phyloP scores from a whole-genome alignment of 2,329 filamentous ascomycete genomes.

The Colletotrichum brevisporum region DNA sequence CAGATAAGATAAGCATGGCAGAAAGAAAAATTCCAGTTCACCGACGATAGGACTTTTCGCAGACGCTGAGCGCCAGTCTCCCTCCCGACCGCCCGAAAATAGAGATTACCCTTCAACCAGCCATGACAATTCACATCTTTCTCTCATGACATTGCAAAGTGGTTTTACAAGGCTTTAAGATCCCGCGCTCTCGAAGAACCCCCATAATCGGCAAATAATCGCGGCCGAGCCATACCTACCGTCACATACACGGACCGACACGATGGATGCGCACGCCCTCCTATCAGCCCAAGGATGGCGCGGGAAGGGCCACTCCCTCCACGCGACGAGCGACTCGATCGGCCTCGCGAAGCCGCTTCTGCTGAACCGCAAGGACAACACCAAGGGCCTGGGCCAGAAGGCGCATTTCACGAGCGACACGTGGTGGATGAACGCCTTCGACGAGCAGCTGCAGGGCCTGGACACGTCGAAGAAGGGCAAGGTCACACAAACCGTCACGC shows the following conservation, averaged over 20 bases:
- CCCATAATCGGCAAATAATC: background rate
- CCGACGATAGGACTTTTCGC: background rate
- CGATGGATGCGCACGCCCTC: slow-evolving; percentile 88
- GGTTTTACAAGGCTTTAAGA: background rate
- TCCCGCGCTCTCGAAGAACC: background rate
- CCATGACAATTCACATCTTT: background rate
- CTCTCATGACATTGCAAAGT: background rate
- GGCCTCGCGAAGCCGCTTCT: slow-evolving; percentile 89
- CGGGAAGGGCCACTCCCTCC: slow-evolving; percentile 89
- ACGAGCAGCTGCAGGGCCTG: slow-evolving; percentile 87
- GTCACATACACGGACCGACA: background rate
- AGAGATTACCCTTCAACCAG: background rate
- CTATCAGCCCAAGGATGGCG: slow-evolving; percentile 92
- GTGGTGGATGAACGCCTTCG: slow-evolving; percentile 98
- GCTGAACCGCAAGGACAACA: slow-evolving; percentile 85
- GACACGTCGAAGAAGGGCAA: slow-evolving; percentile 72
- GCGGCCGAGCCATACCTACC: background rate
- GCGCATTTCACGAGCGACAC: slow-evolving; percentile 80
- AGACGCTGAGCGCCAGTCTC: background rate
- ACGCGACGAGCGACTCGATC: slow-evolving; percentile 78
- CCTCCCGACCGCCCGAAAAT: background rate
- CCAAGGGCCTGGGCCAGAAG: slow-evolving; percentile 85
- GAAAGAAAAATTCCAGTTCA: slow-evolving; percentile 32
- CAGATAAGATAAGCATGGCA: slow-evolving; percentile 41
- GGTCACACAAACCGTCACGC: slow-evolving; percentile 69